A percentile compares a stretch with the other conserved stretches of the same genome.
Evolutionary conservation across 805 yeast genomes (phyloP).

Genomic region (Brettanomyces anomalus): DNA sequence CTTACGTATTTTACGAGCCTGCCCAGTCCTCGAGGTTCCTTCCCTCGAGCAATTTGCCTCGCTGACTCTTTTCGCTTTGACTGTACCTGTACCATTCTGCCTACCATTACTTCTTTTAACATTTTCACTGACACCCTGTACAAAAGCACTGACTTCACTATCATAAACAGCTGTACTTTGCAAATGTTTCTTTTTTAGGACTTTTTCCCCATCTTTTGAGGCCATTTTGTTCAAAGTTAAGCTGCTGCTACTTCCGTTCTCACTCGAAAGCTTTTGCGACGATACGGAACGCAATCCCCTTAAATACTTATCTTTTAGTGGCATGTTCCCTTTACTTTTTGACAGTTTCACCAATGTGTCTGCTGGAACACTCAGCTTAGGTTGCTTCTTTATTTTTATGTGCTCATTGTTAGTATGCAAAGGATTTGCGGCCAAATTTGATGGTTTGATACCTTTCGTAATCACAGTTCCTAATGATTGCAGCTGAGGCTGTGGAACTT

Average conservation of each 20-base stretch:
- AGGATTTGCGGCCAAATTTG: constrained; percentile 64
- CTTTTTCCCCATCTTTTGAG: no score
- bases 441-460: constrained; percentile 38
- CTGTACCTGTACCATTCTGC: constrained; percentile 6
- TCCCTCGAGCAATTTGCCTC: neutral
- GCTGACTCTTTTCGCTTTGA: constrained; percentile 9
- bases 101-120: constrained; percentile 11
- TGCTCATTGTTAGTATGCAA: constrained; percentile 53
- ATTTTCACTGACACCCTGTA: constrained; percentile 26
- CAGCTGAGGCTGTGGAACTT: neutral
- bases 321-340: neutral
- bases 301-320: neutral
- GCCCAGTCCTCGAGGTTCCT: no score
- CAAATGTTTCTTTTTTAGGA: no score
- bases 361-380: constrained; percentile 18
- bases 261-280: neutral
- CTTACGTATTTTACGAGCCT: no score
- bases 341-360: neutral
- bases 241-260: constrained; percentile 1
- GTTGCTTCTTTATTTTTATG: constrained; percentile 60
- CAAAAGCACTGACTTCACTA: constrained; percentile 36
- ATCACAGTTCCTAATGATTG: constrained; percentile 16
- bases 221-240: no score
- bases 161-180: constrained; percentile 25
- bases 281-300: neutral